Evolutionary conservation across 164 flowering plant species (phyloP).

Genomic region (Macadamia tetraphylla): DNA sequence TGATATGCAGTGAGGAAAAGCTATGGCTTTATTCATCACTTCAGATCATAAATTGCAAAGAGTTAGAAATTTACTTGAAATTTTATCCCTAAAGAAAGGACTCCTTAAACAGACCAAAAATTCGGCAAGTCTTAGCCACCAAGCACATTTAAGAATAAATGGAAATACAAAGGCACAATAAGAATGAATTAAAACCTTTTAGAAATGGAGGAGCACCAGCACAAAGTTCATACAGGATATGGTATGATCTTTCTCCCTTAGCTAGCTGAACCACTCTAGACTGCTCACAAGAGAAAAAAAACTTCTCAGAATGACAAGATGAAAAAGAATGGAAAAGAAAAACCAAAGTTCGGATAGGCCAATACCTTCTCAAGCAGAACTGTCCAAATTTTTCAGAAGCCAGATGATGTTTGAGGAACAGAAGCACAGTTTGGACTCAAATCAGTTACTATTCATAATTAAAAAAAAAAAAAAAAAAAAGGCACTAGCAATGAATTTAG

Average conservation of each 20-base stretch:
- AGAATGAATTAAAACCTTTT: conserved; percentile 44
- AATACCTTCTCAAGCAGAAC: conserved; percentile 90
- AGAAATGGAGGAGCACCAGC: conserved; percentile 83
- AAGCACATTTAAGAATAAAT: background rate
- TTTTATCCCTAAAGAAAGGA: too few species aligned
- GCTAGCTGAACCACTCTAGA: conserved; percentile 85
- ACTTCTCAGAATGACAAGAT: conserved; percentile 16
- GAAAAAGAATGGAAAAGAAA: background rate
- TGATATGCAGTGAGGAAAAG: too few species aligned
- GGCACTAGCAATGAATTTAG: background rate
- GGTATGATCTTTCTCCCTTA: conserved; percentile 86
- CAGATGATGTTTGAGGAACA: conserved; percentile 1
- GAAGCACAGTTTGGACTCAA: conserved; percentile 2
- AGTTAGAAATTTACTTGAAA: too few species aligned
- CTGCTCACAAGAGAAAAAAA: conserved; percentile 36
- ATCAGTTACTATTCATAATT: conserved; percentile 5
- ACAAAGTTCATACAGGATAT: conserved; percentile 93
- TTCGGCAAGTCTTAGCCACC: background rate
- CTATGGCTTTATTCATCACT: too few species aligned
- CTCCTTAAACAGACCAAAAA: background rate
- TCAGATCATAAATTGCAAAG: too few species aligned
- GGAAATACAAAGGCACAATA: background rate
- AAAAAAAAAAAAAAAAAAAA: background rate
- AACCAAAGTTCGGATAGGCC: background rate
- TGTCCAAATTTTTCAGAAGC: conserved; percentile 17